These are phyloP conservation scores for Candida manassasensis DNA, from an alignment of 805 yeast species.

Conservation along the genomic window DNA sequence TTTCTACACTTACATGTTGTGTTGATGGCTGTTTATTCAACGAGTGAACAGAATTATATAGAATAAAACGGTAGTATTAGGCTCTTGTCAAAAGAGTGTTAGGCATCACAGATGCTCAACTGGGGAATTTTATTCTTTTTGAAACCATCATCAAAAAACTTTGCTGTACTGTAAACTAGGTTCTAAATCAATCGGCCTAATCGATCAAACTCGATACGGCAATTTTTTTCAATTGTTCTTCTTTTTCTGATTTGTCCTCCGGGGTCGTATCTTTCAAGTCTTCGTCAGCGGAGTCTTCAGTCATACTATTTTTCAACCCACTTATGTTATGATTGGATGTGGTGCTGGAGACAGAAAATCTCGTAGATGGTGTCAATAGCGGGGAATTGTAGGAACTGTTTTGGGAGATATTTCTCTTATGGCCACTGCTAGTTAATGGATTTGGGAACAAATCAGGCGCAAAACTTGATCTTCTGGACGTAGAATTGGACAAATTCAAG, in stretches of 20 bases:
- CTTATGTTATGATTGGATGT: conserved; percentile 7
- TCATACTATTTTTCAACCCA: background rate
- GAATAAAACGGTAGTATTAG: background rate
- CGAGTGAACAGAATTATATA: too few species aligned
- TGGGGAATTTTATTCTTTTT: background rate
- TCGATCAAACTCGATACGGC: conserved; percentile 32
- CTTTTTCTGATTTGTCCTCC: conserved; percentile 8
- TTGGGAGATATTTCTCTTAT: conserved; percentile 27
- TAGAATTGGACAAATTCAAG: conserved; percentile 20
- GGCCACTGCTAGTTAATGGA: conserved; percentile 18
- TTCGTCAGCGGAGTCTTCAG: background rate
- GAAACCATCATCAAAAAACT: background rate
- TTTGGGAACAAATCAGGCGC: conserved; percentile 43
- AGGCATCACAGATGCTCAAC: conserved; percentile 4
- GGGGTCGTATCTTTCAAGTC: conserved; percentile 4
- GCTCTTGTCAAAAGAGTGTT: conserved; percentile 5
- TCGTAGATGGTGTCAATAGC: conserved; percentile 18
- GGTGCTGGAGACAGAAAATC: conserved; percentile 20
- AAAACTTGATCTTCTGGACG: conserved; percentile 33
- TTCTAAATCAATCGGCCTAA: too few species aligned
- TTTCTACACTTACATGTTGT: too few species aligned
- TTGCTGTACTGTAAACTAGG: too few species aligned
- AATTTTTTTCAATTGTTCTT: conserved; percentile 19
- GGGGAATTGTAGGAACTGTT: conserved; percentile 27
- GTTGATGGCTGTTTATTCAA: too few species aligned